Percentiles rank a stretch among this genome's conserved stretches.
These are phyloP conservation scores for Agrostemma githago DNA, from an alignment of 148 eudicot genomes.

Conservation along the genomic window DNA sequence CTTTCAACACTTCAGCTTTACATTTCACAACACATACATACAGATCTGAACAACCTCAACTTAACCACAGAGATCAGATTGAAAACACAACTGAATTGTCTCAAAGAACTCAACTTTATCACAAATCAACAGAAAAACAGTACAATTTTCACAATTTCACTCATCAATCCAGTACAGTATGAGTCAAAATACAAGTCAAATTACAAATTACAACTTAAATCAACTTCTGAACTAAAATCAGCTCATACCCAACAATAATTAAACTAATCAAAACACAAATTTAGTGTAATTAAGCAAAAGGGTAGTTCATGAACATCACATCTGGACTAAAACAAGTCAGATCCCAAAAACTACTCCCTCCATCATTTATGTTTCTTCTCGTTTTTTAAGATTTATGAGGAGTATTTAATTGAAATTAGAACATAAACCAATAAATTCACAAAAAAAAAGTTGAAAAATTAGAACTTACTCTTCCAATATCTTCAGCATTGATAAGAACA, in stretches of 20 bases:
- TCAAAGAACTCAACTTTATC: conserved; percentile 8
- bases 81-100: not conserved
- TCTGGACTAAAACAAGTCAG: not conserved
- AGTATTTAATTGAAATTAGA: no score
- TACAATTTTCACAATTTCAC: not conserved
- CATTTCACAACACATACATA: not conserved
- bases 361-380: no score
- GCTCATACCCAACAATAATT: no score
- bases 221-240: conserved; percentile 6
- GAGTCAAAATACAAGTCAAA: conserved; percentile 27
- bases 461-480: conserved; percentile 51
- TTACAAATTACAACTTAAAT: conserved; percentile 10
- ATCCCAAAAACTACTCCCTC: not conserved
- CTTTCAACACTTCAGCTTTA: not conserved
- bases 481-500: conserved; percentile 80
- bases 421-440: not conserved
- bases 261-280: conserved; percentile 11
- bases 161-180: conserved; percentile 4
- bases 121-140: conserved; percentile 17
- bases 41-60: conserved; percentile 30
- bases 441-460: not conserved
- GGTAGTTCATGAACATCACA: conserved; percentile 2
- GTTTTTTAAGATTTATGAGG: no score
- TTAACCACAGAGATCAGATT: conserved; percentile 16
- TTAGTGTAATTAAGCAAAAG: conserved; percentile 17